Evolutionary conservation across 371 early-diverging fungal species (phyloP).

Genomic region (Choanephora cucurbitarum): DNA sequence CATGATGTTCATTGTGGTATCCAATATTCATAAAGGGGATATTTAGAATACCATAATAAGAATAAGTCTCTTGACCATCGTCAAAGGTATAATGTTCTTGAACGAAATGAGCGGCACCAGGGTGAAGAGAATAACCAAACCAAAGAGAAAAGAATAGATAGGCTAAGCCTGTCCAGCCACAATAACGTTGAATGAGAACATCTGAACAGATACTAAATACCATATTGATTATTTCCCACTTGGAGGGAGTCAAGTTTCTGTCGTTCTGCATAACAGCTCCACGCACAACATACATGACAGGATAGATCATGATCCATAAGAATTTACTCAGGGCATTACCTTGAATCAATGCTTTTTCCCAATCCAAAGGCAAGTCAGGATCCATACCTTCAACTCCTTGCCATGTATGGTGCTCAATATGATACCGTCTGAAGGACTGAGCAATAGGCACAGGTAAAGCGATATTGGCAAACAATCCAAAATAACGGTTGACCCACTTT

Average conservation of each 20-base stretch:
- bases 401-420: slow-evolving; percentile 95
- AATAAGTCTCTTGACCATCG: slow-evolving; percentile 96
- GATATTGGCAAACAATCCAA: slow-evolving; percentile 86
- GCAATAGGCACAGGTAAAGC: slow-evolving; percentile 82
- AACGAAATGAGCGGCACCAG: slow-evolving; percentile 96
- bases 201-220: slow-evolving; percentile 68
- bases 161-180: slow-evolving; percentile 69
- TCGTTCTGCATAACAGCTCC: slow-evolving; percentile 71
- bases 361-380: slow-evolving; percentile 91
- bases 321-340: slow-evolving; percentile 77
- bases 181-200: slow-evolving; percentile 53
- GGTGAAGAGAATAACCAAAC: slow-evolving; percentile 93
- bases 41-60: slow-evolving; percentile 95
- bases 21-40: slow-evolving; percentile 84
- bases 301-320: slow-evolving; percentile 85
- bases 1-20: slow-evolving; percentile 98
- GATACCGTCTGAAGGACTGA: slow-evolving; percentile 89
- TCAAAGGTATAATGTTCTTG: slow-evolving; percentile 97
- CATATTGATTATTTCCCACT: slow-evolving; percentile 85
- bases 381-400: slow-evolving; percentile 96
- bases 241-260: slow-evolving; percentile 65
- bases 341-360: slow-evolving; percentile 81
- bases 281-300: slow-evolving; percentile 89
- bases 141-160: slow-evolving; percentile 83
- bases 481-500: slow-evolving; percentile 76